Evolutionary conservation across 768 basidiomycete species (phyloP).

Genomic region (Roridomyces roridus): DNA sequence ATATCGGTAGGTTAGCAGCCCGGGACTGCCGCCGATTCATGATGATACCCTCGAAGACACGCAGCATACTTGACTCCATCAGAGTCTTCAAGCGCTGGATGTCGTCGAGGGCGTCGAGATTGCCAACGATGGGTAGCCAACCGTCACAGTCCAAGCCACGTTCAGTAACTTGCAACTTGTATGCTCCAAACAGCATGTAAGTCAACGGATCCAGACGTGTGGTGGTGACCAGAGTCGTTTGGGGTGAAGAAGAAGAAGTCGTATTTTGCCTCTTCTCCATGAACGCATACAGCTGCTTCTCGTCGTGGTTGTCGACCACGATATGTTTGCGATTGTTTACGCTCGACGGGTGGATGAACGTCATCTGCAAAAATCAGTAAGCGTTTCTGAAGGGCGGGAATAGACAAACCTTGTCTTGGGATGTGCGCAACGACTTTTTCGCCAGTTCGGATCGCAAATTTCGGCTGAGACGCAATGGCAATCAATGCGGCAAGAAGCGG

Average conservation of each 20-base stretch:
- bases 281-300: slow-evolving; percentile 83
- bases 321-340: slow-evolving; percentile 77
- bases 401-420: slow-evolving; percentile 77
- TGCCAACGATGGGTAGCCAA: slow-evolving; percentile 87
- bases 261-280: slow-evolving; percentile 85
- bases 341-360: slow-evolving; percentile 85
- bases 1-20: slow-evolving; percentile 36
- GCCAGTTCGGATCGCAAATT: slow-evolving; percentile 82
- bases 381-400: not conserved
- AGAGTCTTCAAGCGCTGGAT: slow-evolving; percentile 80
- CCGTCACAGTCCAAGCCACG: slow-evolving; percentile 86
- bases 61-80: slow-evolving; percentile 84
- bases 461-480: slow-evolving; percentile 86
- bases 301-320: slow-evolving; percentile 41
- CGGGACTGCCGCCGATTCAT: slow-evolving; percentile 45
- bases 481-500: slow-evolving; percentile 86
- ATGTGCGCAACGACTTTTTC: slow-evolving; percentile 74
- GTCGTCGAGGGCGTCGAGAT: slow-evolving; percentile 77
- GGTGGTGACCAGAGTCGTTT: slow-evolving; percentile 79
- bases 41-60: slow-evolving; percentile 88
- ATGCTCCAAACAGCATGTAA: slow-evolving; percentile 91
- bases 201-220: slow-evolving; percentile 88
- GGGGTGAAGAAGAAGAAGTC: slow-evolving; percentile 50
- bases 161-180: slow-evolving; percentile 71
- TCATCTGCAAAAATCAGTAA: slow-evolving; percentile 49